A percentile compares a stretch with the other conserved stretches of the same genome.
phyloP scores from a whole-genome alignment of 176 grass and related monocot species.

The Eragrostis curvula region DNA sequence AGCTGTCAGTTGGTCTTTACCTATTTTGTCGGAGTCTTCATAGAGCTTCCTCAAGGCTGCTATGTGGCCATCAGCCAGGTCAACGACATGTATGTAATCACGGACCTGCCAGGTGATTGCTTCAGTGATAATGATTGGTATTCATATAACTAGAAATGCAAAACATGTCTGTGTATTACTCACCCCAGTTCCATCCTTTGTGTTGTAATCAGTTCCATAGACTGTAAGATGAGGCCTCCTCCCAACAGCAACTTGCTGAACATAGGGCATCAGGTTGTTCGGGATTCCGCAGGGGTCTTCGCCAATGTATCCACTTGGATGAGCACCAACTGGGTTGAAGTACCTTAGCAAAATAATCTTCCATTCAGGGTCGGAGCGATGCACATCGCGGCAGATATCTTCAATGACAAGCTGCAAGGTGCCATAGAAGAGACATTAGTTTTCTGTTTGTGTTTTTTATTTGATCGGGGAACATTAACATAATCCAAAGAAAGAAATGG shows the following conservation, averaged over 20 bases:
- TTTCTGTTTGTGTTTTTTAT: background rate
- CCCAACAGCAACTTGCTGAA: conserved; percentile 95
- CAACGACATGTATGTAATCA: conserved; percentile 90
- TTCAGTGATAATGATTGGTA: background rate
- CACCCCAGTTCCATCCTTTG: conserved; percentile 93
- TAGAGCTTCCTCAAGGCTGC: conserved; percentile 80
- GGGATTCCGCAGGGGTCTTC: conserved; percentile 86
- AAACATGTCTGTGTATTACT: background rate
- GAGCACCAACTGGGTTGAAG: conserved; percentile 96
- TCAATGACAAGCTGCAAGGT: conserved; percentile 79
- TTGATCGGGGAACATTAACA: background rate
- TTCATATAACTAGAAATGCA: background rate
- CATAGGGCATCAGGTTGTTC: conserved; percentile 96
- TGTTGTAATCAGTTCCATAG: conserved; percentile 88
- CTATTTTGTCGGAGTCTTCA: conserved; percentile 62
- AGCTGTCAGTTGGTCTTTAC: conserved; percentile 29
- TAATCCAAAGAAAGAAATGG: background rate
- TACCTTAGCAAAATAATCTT: conserved; percentile 92
- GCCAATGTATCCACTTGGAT: conserved; percentile 78
- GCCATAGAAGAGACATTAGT: background rate
- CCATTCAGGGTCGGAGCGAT: conserved; percentile 76
- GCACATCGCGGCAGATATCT: conserved; percentile 83
- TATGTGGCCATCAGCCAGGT: conserved; percentile 90
- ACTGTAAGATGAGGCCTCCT: conserved; percentile 72
- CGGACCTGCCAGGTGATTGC: conserved; percentile 45